Evolutionary conservation across 768 basidiomycete genomes (phyloP).

Genomic region (Ephemerocybe angulata): DNA sequence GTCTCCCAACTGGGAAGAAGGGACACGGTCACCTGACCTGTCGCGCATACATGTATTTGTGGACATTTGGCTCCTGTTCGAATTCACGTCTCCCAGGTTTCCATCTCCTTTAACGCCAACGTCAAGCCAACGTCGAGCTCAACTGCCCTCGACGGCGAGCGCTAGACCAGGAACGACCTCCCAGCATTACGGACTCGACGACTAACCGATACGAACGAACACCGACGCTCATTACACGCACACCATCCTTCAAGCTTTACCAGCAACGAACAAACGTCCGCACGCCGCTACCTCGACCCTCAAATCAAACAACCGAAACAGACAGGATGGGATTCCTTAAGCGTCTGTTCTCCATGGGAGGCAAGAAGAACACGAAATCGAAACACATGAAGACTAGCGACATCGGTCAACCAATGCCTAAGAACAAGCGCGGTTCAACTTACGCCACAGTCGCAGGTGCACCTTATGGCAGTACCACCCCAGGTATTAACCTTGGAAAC

Average conservation of each 20-base stretch:
- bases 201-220: neutral
- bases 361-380: conserved; percentile 53
- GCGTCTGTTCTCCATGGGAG: conserved; percentile 64
- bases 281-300: neutral
- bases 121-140: neutral
- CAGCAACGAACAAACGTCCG: neutral
- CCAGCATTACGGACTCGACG: neutral
- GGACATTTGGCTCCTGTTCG: conserved; percentile 1
- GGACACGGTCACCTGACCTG: conserved; percentile 7
- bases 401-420: conserved; percentile 20
- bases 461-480: neutral
- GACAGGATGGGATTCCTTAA: conserved; percentile 63
- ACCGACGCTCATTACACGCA: neutral
- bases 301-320: neutral
- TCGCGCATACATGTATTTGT: neutral
- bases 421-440: conserved; percentile 4
- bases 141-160: neutral
- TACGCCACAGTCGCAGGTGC: conserved; percentile 5
- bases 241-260: neutral
- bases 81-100: neutral
- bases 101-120: neutral
- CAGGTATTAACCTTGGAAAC: neutral
- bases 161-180: neutral
- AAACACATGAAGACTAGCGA: conserved; percentile 25
- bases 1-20: neutral